A percentile compares a stretch with the other conserved stretches of the same genome.
Evolutionary conservation across 2,329 filamentous ascomycete genomes (phyloP).

Genomic region (Phyllachora maydis): DNA sequence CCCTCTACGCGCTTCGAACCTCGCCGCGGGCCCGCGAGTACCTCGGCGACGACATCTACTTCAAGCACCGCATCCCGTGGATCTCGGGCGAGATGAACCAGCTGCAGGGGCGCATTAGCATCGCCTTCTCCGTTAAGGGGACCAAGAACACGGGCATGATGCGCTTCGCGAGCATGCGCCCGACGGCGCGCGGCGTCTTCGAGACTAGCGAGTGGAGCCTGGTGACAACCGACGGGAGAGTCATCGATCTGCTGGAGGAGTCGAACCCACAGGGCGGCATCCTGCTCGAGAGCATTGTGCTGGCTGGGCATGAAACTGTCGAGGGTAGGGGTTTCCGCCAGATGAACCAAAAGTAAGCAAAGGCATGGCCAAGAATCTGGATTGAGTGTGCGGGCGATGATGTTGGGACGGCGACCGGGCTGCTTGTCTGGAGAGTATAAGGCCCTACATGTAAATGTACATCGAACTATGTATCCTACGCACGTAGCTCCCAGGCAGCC

Average conservation of each 20-base stretch:
- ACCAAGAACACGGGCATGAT: conserved; percentile 51
- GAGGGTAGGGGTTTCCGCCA: conserved; percentile 28
- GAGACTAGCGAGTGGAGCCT: conserved; percentile 85
- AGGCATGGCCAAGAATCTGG: too few species aligned
- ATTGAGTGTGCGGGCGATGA: too few species aligned
- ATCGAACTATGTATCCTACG: too few species aligned
- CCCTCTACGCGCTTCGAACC: conserved; percentile 79
- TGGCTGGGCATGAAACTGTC: conserved; percentile 4
- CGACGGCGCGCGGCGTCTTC: conserved; percentile 40
- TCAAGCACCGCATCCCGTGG: conserved; percentile 60
- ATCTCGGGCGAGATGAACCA: conserved; percentile 82
- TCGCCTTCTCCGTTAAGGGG: conserved; percentile 72
- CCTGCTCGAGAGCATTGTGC: conserved; percentile 7
- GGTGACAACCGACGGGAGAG: conserved; percentile 35
- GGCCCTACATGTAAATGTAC: conserved; percentile 8
- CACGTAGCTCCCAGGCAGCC: too few species aligned
- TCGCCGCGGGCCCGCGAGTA: conserved; percentile 51
- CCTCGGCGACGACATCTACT: conserved; percentile 77
- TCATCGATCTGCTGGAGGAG: conserved; percentile 55
- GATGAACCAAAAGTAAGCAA: conserved; percentile 18
- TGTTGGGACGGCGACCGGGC: too few species aligned
- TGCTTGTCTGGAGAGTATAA: too few species aligned
- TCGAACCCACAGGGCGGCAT: conserved; percentile 45
- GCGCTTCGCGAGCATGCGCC: conserved; percentile 59
- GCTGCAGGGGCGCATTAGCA: conserved; percentile 75